Conservation (phyloP, 768 basidiomycete species). For the Botryobasidium botryosum region DNA sequence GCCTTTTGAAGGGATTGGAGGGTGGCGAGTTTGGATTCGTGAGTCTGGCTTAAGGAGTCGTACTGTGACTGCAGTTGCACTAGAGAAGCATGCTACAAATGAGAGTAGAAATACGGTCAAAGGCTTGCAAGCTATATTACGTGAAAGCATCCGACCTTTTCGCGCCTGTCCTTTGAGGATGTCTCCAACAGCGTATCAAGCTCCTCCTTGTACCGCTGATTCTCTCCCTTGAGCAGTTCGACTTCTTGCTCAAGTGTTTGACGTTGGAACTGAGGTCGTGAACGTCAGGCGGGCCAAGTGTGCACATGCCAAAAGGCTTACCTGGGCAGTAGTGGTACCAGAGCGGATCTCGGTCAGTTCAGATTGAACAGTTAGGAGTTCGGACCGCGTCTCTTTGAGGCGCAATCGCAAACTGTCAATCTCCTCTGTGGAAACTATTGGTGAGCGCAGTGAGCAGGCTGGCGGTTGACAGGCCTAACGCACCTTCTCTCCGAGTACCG, state of each 20-base stretch:
- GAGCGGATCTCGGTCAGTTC: slow-evolving; percentile 60
- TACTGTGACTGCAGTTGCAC: slow-evolving; percentile 58
- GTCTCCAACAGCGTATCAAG: slow-evolving; percentile 61
- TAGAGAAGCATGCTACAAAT: slow-evolving; percentile 43
- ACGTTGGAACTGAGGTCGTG: slow-evolving; percentile 52
- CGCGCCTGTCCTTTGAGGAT: slow-evolving; percentile 64
- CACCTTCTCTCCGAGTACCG: slow-evolving; percentile 55
- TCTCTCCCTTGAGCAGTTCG: slow-evolving; percentile 56
- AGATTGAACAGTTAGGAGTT: slow-evolving; percentile 47
- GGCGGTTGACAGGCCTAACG: slow-evolving; percentile 12
- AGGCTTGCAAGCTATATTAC: neutral
- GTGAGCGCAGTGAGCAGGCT: slow-evolving; percentile 1
- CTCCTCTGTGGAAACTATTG: slow-evolving; percentile 36
- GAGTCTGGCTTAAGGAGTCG: slow-evolving; percentile 52
- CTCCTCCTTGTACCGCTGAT: slow-evolving; percentile 51
- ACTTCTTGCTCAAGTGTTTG: slow-evolving; percentile 73
- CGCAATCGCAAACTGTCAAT: slow-evolving; percentile 47
- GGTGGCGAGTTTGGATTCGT: slow-evolving; percentile 46
- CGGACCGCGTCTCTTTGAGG: slow-evolving; percentile 60
- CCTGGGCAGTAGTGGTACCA: slow-evolving; percentile 59
- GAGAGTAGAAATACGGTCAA: neutral
- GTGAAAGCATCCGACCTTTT: slow-evolving; percentile 27
- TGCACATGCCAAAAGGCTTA: slow-evolving; percentile 18
- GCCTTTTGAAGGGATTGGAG: slow-evolving; percentile 59
- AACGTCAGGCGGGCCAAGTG: slow-evolving; percentile 2